A percentile compares a stretch with the other conserved stretches of the same genome.
phyloP scores from a whole-genome alignment of 1,284 basidiomycete species.

The Apiotrichum domesticum region DNA sequence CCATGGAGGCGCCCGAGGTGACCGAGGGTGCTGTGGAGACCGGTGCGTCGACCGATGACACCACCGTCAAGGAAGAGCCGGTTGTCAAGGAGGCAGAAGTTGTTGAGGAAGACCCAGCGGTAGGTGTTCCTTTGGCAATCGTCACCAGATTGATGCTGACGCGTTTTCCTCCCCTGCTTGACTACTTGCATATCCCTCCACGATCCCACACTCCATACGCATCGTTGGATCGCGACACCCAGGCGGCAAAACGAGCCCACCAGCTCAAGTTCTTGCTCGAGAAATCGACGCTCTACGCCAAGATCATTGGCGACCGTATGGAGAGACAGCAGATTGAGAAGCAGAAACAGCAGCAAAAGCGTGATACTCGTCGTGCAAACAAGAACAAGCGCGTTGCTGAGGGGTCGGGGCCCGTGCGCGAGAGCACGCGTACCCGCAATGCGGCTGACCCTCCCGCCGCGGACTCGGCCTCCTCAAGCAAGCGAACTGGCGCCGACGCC shows the following conservation, averaged over 20 bases:
- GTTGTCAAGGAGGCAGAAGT: too few relatives aligned
- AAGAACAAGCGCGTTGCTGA: slow-evolving; percentile 38
- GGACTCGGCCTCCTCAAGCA: slow-evolving; percentile 9
- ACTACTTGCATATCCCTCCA: too few relatives aligned
- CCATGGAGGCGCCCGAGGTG: not conserved
- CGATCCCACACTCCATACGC: too few relatives aligned
- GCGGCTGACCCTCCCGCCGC: not conserved
- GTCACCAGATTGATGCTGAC: too few relatives aligned
- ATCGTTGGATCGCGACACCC: not conserved
- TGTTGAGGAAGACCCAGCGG: too few relatives aligned
- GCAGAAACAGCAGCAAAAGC: slow-evolving; percentile 35
- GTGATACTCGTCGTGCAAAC: slow-evolving; percentile 39
- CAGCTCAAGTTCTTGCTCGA: slow-evolving; percentile 40
- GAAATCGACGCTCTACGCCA: slow-evolving; percentile 47
- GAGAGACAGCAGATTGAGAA: slow-evolving; percentile 45
- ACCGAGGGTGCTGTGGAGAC: too few relatives aligned
- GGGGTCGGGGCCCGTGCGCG: slow-evolving; percentile 4
- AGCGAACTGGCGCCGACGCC: not conserved
- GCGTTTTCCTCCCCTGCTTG: too few relatives aligned
- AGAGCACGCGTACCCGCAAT: slow-evolving; percentile 17
- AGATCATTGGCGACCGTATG: slow-evolving; percentile 48
- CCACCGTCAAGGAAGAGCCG: too few relatives aligned
- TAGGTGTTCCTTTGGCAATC: too few relatives aligned
- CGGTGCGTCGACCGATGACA: too few relatives aligned
- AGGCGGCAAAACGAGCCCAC: slow-evolving; percentile 32